phyloP scores from a whole-genome alignment of 345 rosid species.

The Lepidium aucheri region DNA sequence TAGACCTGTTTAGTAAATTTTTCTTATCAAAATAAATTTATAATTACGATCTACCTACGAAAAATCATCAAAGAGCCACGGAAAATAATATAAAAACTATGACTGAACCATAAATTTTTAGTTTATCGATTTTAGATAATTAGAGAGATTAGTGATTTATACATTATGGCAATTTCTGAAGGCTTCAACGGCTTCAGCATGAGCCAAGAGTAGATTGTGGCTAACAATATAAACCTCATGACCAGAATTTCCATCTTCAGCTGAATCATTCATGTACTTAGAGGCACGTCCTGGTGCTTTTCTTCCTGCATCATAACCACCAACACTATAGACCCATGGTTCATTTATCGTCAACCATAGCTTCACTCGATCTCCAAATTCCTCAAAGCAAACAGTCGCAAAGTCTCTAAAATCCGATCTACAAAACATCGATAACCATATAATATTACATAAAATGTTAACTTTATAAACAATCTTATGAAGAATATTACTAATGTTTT shows the following conservation, averaged over 20 bases:
- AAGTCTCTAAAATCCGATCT: slow-evolving; percentile 28
- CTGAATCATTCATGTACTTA: slow-evolving; percentile 4
- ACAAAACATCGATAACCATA: background rate
- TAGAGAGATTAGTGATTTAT: background rate
- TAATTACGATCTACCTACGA: no score
- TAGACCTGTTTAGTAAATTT: no score
- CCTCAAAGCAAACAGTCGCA: slow-evolving; percentile 30
- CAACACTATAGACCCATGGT: slow-evolving; percentile 27
- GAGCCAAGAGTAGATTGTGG: slow-evolving; percentile 24
- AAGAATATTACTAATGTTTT: background rate
- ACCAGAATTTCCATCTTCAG: slow-evolving; percentile 25
- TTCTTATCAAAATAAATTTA: no score
- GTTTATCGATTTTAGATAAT: background rate
- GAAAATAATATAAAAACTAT: no score
- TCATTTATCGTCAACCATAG: slow-evolving; percentile 45
- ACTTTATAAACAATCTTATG: background rate
- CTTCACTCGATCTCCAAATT: slow-evolving; percentile 42
- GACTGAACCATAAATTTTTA: no score
- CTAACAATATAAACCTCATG: slow-evolving; percentile 19
- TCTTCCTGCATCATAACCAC: slow-evolving; percentile 25
- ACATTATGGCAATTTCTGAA: slow-evolving; percentile 15
- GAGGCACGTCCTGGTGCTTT: slow-evolving; percentile 35
- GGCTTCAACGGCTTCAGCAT: slow-evolving; percentile 25
- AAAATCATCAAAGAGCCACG: no score
- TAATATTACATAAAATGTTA: background rate